Evolutionary conservation across 306 rosid genomes (phyloP), one percentile per base, ranked within the genome.

Genomic region (Argentina anserina): DNA sequence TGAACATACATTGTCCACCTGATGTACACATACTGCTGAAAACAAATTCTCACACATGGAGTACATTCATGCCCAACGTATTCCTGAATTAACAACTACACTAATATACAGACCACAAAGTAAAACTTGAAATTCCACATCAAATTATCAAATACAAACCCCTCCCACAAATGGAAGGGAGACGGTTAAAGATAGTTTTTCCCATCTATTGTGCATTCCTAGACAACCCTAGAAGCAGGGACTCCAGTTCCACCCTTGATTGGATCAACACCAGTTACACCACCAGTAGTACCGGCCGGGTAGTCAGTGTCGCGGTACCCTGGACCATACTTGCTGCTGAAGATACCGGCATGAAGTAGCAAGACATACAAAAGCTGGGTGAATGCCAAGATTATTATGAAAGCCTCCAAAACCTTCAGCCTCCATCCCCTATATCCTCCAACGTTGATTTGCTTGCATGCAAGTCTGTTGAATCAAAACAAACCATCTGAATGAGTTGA

Each of bases 341-440:
- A 89, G 34, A 91, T 8, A 1, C 98, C 98, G 1, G 98, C 97
- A 66, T 91, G 97, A 39, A 91, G 84, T 45, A 94, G 45, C 73
- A 86, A 3, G 7, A 85, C 3, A 75, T 87, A 91, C 41, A 88
- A 7, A n/a, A 94, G 81, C 56, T 94, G 91, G 50, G 98, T 94
- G 84, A 91, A 81, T 7, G 89, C 71, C 3, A 91, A 74, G 36
- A 94, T 84, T 43, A 94, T 91, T 65, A 91, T 67, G 76, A 91
- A 88, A 0, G 96, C 98, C 49, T 94, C 98, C 76, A 91, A 75
- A 6, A 91, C 66, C 81, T 39, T 86, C 76, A 94, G 67, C 52
- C 97, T 88, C 98, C 97, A 94, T 39, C 97, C 98, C 70, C 98
- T 86, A 59, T 85, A 59, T 14, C 97, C 98, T 81, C 98, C 98